Evolutionary conservation across 2,329 filamentous ascomycete genomes (phyloP).

Genomic region (Cryphonectria japonica): DNA sequence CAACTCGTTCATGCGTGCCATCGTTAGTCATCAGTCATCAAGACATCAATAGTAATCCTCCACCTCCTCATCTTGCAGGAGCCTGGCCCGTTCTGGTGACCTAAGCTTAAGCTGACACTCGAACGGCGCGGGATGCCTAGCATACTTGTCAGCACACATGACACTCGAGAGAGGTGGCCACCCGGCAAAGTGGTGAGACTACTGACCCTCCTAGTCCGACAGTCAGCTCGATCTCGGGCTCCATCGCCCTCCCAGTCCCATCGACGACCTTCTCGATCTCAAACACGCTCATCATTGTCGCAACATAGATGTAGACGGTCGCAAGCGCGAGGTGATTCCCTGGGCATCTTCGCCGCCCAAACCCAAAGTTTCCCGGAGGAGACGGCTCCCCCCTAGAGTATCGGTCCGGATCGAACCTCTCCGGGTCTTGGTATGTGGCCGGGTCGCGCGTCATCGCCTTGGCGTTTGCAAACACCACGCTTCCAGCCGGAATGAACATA

Average conservation of each 20-base stretch:
- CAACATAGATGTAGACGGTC: constrained; percentile 44
- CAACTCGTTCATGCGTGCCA: neutral
- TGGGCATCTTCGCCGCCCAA: constrained; percentile 52
- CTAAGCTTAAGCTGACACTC: constrained; percentile 29
- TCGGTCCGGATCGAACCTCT: constrained; percentile 51
- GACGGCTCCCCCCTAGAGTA: constrained; percentile 51
- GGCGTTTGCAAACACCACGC: constrained; percentile 43
- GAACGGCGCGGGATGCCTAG: constrained; percentile 32
- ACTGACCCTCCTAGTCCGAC: constrained; percentile 33
- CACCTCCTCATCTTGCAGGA: constrained; percentile 12
- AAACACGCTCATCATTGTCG: constrained; percentile 37
- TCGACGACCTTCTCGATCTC: constrained; percentile 31
- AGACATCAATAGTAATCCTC: constrained; percentile 7
- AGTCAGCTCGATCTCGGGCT: constrained; percentile 31
- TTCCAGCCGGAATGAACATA: constrained; percentile 60
- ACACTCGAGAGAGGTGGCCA: neutral
- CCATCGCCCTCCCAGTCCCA: constrained; percentile 28
- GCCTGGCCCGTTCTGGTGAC: constrained; percentile 18
- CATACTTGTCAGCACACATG: neutral
- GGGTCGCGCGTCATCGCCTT: constrained; percentile 50
- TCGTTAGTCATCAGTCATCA: constrained; percentile 17
- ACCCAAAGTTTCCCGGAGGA: constrained; percentile 55
- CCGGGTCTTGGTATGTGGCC: constrained; percentile 45
- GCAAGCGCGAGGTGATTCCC: constrained; percentile 28
- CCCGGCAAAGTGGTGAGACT: neutral